A percentile compares a stretch with the other conserved stretches of the same genome.
These are phyloP conservation scores for Ceratocystis lukuohia DNA, from an alignment of 2,329 filamentous ascomycete genomes.

Conservation along the genomic window DNA sequence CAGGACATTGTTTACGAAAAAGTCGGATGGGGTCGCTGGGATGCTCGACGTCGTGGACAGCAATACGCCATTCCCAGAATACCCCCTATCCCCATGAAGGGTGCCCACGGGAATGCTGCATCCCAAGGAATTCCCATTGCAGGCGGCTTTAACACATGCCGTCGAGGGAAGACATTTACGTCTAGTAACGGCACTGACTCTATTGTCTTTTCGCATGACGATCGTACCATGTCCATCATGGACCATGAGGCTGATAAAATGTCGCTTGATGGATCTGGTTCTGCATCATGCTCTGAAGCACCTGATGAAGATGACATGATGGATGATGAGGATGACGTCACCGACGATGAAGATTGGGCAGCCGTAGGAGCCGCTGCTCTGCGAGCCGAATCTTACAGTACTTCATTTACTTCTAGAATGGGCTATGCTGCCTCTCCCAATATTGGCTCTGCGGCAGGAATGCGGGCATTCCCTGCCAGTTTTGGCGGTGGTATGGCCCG, in stretches of 20 bases:
- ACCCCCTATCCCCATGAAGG: constrained; percentile 25
- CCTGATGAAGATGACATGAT: constrained; percentile 52
- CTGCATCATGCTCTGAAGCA: constrained; percentile 64
- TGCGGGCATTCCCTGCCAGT: constrained; percentile 38
- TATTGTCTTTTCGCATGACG: constrained; percentile 61
- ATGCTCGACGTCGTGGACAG: constrained; percentile 62
- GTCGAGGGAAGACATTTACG: constrained; percentile 36
- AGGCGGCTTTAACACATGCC: constrained; percentile 25
- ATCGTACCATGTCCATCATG: constrained; percentile 52
- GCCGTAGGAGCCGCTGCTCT: constrained; percentile 76
- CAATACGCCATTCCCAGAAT: constrained; percentile 31
- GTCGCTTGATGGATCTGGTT: constrained; percentile 62
- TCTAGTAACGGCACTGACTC: constrained; percentile 54
- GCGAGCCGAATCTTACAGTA: constrained; percentile 51
- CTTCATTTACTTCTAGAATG: constrained; percentile 30
- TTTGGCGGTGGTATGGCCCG: constrained; percentile 37
- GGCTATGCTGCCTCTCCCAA: constrained; percentile 34
- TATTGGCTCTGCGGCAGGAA: constrained; percentile 33
- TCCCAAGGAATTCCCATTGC: constrained; percentile 43
- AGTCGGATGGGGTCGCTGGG: constrained; percentile 95
- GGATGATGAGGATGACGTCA: constrained; percentile 71
- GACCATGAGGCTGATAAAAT: constrained; percentile 90
- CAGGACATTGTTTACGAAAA: constrained; percentile 81
- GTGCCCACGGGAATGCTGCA: constrained; percentile 27
- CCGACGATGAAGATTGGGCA: constrained; percentile 94